phyloP scores from a whole-genome alignment of 768 basidiomycete genomes.

The Suillus brevipes region DNA sequence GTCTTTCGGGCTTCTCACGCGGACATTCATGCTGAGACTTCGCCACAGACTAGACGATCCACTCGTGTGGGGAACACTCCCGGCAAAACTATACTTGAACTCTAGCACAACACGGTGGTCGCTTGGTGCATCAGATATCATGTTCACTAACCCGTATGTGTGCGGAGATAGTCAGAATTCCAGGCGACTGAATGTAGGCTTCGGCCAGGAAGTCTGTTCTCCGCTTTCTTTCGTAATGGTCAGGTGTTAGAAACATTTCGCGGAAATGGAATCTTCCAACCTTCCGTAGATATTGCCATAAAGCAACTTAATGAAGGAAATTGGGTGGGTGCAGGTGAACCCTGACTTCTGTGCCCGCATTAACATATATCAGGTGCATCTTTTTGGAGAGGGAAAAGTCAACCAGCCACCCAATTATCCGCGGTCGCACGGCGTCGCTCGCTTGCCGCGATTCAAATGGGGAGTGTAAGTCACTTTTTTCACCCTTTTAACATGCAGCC shows the following conservation, averaged over 20 bases:
- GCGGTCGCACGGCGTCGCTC: conserved; percentile 41
- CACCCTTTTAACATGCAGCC: not conserved
- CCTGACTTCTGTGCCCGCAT: conserved; percentile 1
- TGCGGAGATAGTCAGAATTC: conserved; percentile 1
- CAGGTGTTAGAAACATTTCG: conserved; percentile 93
- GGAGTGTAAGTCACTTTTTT: conserved; percentile 68
- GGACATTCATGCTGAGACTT: conserved; percentile 9
- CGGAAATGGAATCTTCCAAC: conserved; percentile 87
- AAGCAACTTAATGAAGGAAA: conserved; percentile 75
- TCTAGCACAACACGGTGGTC: conserved; percentile 80
- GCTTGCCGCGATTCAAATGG: conserved; percentile 88
- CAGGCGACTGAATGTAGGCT: conserved; percentile 17
- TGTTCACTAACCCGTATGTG: conserved; percentile 89
- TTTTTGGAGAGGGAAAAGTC: conserved; percentile 89
- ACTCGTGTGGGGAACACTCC: conserved; percentile 85
- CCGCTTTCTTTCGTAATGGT: conserved; percentile 82
- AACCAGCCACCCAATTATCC: conserved; percentile 66
- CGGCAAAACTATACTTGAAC: conserved; percentile 57
- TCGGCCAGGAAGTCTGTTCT: conserved; percentile 63
- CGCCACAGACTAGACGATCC: conserved; percentile 74
- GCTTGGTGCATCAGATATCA: conserved; percentile 88
- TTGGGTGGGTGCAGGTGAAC: conserved; percentile 64
- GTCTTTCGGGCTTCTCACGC: conserved; percentile 24
- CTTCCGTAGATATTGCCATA: conserved; percentile 82
- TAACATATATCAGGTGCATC: conserved; percentile 62